These are phyloP conservation scores for Zygosaccharomyces bisporus DNA, from an alignment of 805 yeast species.

Conservation along the genomic window DNA sequence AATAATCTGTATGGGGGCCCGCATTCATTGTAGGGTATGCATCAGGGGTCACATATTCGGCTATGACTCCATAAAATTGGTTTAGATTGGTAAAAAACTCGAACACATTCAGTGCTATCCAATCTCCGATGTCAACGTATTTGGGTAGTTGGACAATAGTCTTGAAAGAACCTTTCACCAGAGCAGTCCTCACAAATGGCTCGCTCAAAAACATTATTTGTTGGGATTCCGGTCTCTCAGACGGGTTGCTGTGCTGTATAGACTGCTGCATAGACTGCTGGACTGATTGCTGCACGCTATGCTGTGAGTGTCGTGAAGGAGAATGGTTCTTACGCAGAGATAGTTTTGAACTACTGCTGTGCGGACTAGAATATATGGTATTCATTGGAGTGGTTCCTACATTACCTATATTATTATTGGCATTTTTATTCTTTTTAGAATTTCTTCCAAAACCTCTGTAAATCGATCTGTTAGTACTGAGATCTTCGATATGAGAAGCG, in stretches of 20 bases:
- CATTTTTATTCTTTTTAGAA: slow-evolving; percentile 45
- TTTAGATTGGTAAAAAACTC: slow-evolving; percentile 83
- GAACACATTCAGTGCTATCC: slow-evolving; percentile 91
- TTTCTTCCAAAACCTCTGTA: slow-evolving; percentile 58
- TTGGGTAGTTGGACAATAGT: slow-evolving; percentile 94
- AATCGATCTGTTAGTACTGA: slow-evolving; percentile 9
- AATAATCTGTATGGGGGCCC: slow-evolving; percentile 84
- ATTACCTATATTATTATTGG: slow-evolving; percentile 18
- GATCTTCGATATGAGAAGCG: neutral
- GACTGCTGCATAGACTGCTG: slow-evolving; percentile 15
- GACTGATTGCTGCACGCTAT: slow-evolving; percentile 17
- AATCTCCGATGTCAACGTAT: slow-evolving; percentile 90
- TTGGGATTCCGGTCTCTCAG: slow-evolving; percentile 29
- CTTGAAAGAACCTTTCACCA: slow-evolving; percentile 94
- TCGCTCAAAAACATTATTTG: slow-evolving; percentile 69
- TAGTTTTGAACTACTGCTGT: slow-evolving; percentile 44
- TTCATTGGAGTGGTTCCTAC: slow-evolving; percentile 24
- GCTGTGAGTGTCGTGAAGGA: slow-evolving; percentile 29
- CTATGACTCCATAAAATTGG: slow-evolving; percentile 84
- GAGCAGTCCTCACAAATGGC: slow-evolving; percentile 88
- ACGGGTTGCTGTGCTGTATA: too few species aligned
- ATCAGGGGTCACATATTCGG: slow-evolving; percentile 88
- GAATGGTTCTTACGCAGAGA: slow-evolving; percentile 42
- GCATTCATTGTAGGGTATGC: slow-evolving; percentile 93
- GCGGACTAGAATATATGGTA: slow-evolving; percentile 37